Percentiles rank a stretch among this genome's conserved stretches.
These are phyloP conservation scores for Aspergillus conjunctus DNA, from an alignment of 495 filamentous ascomycete genomes.

Conservation along the genomic window DNA sequence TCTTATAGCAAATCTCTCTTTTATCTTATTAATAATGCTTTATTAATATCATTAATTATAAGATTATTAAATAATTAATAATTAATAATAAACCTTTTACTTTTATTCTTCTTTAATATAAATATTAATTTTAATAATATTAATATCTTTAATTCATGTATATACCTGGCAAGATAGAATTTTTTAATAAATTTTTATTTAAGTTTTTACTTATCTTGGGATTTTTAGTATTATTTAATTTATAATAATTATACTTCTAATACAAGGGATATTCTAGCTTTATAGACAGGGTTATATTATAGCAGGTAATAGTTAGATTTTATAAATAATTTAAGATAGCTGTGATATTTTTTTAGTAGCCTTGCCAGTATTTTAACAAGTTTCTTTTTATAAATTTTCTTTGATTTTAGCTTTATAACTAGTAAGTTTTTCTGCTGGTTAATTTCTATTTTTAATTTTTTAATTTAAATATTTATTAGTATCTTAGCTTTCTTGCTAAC, in stretches of 20 bases:
- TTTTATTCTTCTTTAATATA: constrained; percentile 6
- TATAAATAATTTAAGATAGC: not conserved
- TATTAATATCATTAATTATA: not conserved
- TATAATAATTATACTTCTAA: not conserved
- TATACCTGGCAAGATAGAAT: too few relatives aligned
- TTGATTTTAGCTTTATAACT: too few relatives aligned
- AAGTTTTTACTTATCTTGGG: not conserved
- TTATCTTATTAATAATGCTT: constrained; percentile 13
- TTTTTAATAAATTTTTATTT: not conserved
- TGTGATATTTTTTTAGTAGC: not conserved
- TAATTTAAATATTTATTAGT: too few relatives aligned
- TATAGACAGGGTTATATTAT: too few relatives aligned
- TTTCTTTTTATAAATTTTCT: too few relatives aligned
- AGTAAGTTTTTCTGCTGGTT: too few relatives aligned
- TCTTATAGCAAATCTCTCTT: constrained; percentile 1
- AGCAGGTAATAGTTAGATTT: not conserved
- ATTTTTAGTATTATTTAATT: not conserved
- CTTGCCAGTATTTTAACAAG: not conserved
- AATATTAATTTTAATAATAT: constrained; percentile 4
- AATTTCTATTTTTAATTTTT: too few relatives aligned
- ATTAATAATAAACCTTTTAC: constrained; percentile 17
- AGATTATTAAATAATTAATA: constrained; percentile 11
- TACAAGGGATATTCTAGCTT: too few relatives aligned
- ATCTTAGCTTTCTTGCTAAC: too few relatives aligned
- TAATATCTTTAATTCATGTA: too few relatives aligned